Evolutionary conservation across 1,139 yeast genomes (phyloP), one percentile per base, ranked within the genome.

Genomic region (Yamadazyma pseudoaaseri): DNA sequence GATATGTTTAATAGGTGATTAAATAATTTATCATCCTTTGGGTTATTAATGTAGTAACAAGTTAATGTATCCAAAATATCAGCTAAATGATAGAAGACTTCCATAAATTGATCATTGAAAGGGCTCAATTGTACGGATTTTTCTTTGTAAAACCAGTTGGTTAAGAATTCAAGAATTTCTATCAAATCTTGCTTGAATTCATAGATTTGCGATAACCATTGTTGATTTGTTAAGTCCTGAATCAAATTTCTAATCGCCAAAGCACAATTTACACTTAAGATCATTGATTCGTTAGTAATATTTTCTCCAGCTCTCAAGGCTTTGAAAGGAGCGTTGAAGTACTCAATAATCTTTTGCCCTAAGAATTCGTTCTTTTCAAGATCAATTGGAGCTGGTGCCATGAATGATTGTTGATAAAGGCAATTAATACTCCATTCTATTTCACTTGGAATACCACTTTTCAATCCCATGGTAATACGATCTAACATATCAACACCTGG

Each of bases 61-160:
- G 92, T 81, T 30, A 89, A 75, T 2, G 92, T 81, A 54, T 92
- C 98, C 35, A 86, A 73, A 27, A 90, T 73, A 55, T 92, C 98
- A 35, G 89, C 60, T 17, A 81, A 65, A 54, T 85, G 87, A 39
- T 73, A 76, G 34, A 82, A 67, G 30, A 84, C 65, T 56, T 92
- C 98, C 32, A 52, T 52, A 44, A 68, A 65, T 39, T 72, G 76
- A 56, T 60, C 59, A 24, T 63, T 58, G 41, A 47, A 60, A 31
- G 49, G 43, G n/a, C 39, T 36, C 39, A 65, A 50, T n/a, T 43
- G 41, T 27, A 44, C 44, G 12, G 36, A 41, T 34, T 33, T 46
- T 24, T 50, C 51, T 1, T 41, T 36, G 11, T 41, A 47, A 38
- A 66, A 59, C 65, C 68, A 68, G 33, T 62, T 61, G 31, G 58